A percentile compares a stretch with the other conserved stretches of the same genome.
phyloP scores from a whole-genome alignment of 2,329 filamentous ascomycete species.

The Fusarium devonianum region DNA sequence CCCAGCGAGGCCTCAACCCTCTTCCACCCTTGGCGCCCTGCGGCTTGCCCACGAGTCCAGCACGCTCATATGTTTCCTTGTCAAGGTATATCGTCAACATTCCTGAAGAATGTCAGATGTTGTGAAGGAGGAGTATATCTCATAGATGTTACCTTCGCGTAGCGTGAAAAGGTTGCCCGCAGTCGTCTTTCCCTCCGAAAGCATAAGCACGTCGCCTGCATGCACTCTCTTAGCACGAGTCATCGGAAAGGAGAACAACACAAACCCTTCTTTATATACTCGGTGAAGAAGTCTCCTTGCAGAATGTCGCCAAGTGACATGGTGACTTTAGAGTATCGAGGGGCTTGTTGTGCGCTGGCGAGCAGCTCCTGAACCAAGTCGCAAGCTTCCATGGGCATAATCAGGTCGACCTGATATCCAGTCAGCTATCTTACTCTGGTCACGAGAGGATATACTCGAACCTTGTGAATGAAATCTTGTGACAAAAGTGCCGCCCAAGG shows the following conservation, averaged over 20 bases:
- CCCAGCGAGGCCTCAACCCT: slow-evolving; percentile 73
- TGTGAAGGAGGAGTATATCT: not conserved
- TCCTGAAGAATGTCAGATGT: slow-evolving; percentile 54
- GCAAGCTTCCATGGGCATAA: slow-evolving; percentile 72
- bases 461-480: slow-evolving; percentile 74
- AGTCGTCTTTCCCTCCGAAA: slow-evolving; percentile 77
- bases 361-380: slow-evolving; percentile 62
- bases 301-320: slow-evolving; percentile 78
- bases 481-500: slow-evolving; percentile 75
- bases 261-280: slow-evolving; percentile 80
- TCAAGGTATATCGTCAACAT: slow-evolving; percentile 78
- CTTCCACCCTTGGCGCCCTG: slow-evolving; percentile 65
- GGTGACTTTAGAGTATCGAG: slow-evolving; percentile 70
- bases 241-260: rapidly evolving
- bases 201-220: slow-evolving; percentile 79
- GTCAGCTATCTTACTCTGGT: not conserved
- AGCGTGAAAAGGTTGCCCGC: slow-evolving; percentile 78
- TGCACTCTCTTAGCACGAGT: slow-evolving; percentile 1
- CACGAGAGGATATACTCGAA: slow-evolving; percentile 39
- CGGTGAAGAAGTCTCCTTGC: slow-evolving; percentile 78
- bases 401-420: slow-evolving; percentile 64
- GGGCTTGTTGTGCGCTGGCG: slow-evolving; percentile 45
- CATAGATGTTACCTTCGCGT: slow-evolving; percentile 62
- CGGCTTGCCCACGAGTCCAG: slow-evolving; percentile 78
- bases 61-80: slow-evolving; percentile 81